Base-by-base conservation (phyloP, 1,139 yeast genomes). In the Protomyces gravidus region DNA sequence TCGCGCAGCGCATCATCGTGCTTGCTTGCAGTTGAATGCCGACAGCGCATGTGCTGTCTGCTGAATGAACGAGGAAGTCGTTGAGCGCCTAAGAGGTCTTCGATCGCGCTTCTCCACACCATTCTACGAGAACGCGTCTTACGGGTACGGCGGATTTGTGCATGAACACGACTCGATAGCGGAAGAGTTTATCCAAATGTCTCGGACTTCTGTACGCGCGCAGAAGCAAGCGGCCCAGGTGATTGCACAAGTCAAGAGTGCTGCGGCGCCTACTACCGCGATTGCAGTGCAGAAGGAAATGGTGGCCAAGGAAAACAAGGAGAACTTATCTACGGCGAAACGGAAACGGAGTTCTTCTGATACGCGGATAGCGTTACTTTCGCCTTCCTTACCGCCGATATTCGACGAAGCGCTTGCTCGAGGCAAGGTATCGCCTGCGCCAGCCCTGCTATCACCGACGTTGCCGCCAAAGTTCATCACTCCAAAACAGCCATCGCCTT, bases 101-200 rank as follows among this genome's bases (percentile, higher is more conserved):
- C 42, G 42, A 6, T 5, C 42, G 23, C 42, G 42, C 42, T 36
- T 36, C 42, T n/a, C 21, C 11, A 15, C 42, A 5, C 42, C 42
- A 15, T 36, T 36, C 9, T 36, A 36, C 42, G 42, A 36, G 17
- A 36, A 36, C 42, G 42, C 42, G 6, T 36, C 42, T 13, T 36
- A 36, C 42, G 42, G 42, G 6, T 36, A 36, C 42, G 42, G 42
- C 17, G 21, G 42, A 19, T 36, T 36, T n/a, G 42, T 36, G 42
- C 42, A 33, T 33, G 40, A 33, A 13, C 40, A 17, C 40, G 40
- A 33, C 15, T 33, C 40, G 15, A 33, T 17, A 33, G 40, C 42
- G 21, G 42, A 36, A 15, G 42, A 36, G 42, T 2, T 36, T 19
- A 36, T 36, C n/a, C 25, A 13, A 15, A 36, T 36, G 42, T 36